Percentiles rank a stretch among this genome's conserved stretches.
These are phyloP conservation scores for Cyclanthera cordifolia DNA, from an alignment of 306 rosid species.

Conservation along the genomic window DNA sequence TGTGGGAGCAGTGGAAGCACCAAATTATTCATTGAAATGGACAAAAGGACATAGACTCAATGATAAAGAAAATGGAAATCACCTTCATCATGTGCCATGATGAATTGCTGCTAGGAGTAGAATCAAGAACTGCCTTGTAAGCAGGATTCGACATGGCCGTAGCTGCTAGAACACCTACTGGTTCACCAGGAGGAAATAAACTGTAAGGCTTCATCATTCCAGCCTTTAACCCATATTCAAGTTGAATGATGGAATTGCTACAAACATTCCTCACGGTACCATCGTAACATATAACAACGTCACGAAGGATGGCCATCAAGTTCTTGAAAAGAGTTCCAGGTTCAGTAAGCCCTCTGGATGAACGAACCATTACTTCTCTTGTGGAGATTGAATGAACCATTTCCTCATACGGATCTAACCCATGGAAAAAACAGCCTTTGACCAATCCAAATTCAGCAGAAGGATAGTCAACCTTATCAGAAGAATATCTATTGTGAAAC, in stretches of 20 bases:
- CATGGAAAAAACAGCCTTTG: constrained; percentile 60
- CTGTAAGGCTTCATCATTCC: constrained; percentile 29
- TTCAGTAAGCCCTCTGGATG: constrained; percentile 88
- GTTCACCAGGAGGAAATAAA: constrained; percentile 87
- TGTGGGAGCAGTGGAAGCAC: background rate
- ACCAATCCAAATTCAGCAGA: constrained; percentile 73
- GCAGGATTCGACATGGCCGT: constrained; percentile 98
- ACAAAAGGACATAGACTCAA: background rate
- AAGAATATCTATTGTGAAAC: constrained; percentile 40
- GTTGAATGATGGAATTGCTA: constrained; percentile 73
- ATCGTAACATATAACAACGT: constrained; percentile 77
- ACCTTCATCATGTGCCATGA: constrained; percentile 99
- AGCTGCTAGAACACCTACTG: constrained; percentile 95
- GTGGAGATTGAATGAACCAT: constrained; percentile 83
- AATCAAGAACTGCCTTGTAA: constrained; percentile 89
- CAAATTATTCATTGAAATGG: background rate
- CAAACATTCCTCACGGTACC: constrained; percentile 86
- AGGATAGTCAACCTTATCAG: constrained; percentile 46
- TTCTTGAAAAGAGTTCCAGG: constrained; percentile 88
- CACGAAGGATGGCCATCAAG: constrained; percentile 92
- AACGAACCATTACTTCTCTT: constrained; percentile 72
- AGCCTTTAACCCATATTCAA: constrained; percentile 51
- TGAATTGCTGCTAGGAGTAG: constrained; percentile 78
- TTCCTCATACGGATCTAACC: constrained; percentile 84
- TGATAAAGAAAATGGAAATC: background rate